phyloP scores from a whole-genome alignment of 805 yeast genomes.

The Yarrowia deformans region DNA sequence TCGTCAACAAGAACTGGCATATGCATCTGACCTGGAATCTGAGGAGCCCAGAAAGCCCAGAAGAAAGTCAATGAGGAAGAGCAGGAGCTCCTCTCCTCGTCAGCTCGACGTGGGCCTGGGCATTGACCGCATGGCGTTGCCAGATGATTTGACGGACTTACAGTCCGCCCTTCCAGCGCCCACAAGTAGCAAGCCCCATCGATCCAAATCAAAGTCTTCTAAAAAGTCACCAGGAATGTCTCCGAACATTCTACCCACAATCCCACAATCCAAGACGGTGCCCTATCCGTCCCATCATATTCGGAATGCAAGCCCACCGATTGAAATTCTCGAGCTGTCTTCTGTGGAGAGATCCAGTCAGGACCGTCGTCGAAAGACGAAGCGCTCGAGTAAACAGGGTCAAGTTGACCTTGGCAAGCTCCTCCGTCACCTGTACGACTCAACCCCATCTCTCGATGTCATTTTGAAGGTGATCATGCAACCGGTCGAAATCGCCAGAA shows the following conservation, averaged over 20 bases:
- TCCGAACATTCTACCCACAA: conserved; percentile 8
- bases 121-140: not conserved
- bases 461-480: conserved; percentile 7
- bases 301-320: conserved; percentile 8
- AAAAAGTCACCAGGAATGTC: conserved; percentile 11
- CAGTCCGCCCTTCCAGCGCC: not conserved
- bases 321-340: conserved; percentile 13
- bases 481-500: conserved; percentile 17
- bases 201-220: conserved; percentile 6
- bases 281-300: conserved; percentile 6
- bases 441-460: conserved; percentile 4
- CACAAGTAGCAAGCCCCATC: conserved; percentile 6
- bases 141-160: not conserved
- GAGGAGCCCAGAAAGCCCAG: not conserved
- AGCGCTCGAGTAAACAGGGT: not conserved
- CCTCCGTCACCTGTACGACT: not conserved
- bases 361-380: conserved; percentile 17
- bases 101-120: not conserved
- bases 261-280: conserved; percentile 20
- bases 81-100: conserved; percentile 17
- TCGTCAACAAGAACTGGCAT: not conserved
- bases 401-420: not conserved
- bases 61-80: conserved; percentile 3
- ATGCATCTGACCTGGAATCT: not conserved
- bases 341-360: not conserved